These are phyloP conservation scores for Marsdenia floribunda DNA, from an alignment of 257 asterid species.

Conservation along the genomic window DNA sequence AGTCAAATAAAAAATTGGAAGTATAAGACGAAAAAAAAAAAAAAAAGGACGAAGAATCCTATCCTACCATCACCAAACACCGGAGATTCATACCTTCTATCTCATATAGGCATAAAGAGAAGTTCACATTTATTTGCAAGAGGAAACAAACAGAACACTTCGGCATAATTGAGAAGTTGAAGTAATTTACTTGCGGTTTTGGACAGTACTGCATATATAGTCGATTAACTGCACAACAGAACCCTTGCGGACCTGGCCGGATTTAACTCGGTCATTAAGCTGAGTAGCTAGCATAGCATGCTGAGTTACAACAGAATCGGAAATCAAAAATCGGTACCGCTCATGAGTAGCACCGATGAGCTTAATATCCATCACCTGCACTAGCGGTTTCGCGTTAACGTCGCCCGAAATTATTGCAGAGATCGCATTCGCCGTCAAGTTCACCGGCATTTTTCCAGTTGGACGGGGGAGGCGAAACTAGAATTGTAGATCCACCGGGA, in stretches of 20 bases:
- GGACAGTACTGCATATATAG: slow-evolving; percentile 69
- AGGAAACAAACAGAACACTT: neutral
- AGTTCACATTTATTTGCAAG: neutral
- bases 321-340: slow-evolving; percentile 67
- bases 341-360: slow-evolving; percentile 63
- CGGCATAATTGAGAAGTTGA: neutral
- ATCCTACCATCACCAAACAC: neutral
- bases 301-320: slow-evolving; percentile 70
- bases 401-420: slow-evolving; percentile 74
- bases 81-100: neutral
- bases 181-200: slow-evolving; percentile 62
- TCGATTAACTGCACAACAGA: slow-evolving; percentile 89
- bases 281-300: slow-evolving; percentile 94
- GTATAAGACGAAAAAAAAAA: neutral
- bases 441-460: slow-evolving; percentile 46
- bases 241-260: slow-evolving; percentile 61
- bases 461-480: neutral
- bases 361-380: slow-evolving; percentile 87
- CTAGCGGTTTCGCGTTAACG: slow-evolving; percentile 81
- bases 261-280: slow-evolving; percentile 67
- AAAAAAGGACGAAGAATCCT: too few relatives aligned
- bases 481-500: slow-evolving; percentile 10
- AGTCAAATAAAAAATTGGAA: neutral
- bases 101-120: neutral
- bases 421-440: slow-evolving; percentile 68